Percentiles rank a stretch among this genome's conserved stretches.
Evolutionary conservation across 2,329 filamentous ascomycete genomes (phyloP).

Genomic region (Immersiporthe knoxdaviesiana): DNA sequence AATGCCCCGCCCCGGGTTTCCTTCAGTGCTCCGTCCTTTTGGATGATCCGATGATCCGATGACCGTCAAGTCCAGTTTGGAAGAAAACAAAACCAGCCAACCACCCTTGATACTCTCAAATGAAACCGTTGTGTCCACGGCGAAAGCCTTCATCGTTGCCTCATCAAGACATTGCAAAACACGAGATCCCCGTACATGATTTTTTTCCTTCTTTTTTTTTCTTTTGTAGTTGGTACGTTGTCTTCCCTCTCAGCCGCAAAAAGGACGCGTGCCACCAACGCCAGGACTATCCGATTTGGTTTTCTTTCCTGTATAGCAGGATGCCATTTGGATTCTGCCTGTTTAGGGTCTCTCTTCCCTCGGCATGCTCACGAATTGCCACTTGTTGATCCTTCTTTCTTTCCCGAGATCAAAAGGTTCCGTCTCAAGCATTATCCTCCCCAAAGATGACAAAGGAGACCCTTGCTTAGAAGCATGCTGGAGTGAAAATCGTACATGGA

Average conservation of each 20-base stretch:
- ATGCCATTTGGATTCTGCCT: neutral
- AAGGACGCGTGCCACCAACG: neutral
- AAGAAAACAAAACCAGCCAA: neutral
- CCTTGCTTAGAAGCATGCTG: neutral
- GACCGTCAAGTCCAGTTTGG: neutral
- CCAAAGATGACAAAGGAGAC: neutral
- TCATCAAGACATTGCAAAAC: neutral
- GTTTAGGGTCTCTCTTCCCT: neutral
- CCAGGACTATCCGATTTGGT: neutral
- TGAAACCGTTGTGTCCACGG: neutral
- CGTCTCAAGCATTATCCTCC: neutral
- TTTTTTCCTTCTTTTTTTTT: neutral
- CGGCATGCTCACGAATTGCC: neutral
- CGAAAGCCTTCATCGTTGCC: neutral
- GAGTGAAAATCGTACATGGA: neutral
- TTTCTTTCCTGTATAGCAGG: neutral
- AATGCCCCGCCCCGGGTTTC: neutral
- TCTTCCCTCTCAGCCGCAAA: neutral
- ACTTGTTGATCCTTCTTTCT: neutral
- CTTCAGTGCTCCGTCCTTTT: neutral
- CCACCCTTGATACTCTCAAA: conserved; percentile 3
- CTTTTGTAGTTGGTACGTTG: neutral
- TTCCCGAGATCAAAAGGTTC: neutral
- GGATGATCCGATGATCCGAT: neutral
- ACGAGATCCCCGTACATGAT: neutral